Evolutionary conservation across 2,329 filamentous ascomycete species (phyloP), one percentile per base, ranked within the genome.

Genomic region (Alternaria triticimaculans): DNA sequence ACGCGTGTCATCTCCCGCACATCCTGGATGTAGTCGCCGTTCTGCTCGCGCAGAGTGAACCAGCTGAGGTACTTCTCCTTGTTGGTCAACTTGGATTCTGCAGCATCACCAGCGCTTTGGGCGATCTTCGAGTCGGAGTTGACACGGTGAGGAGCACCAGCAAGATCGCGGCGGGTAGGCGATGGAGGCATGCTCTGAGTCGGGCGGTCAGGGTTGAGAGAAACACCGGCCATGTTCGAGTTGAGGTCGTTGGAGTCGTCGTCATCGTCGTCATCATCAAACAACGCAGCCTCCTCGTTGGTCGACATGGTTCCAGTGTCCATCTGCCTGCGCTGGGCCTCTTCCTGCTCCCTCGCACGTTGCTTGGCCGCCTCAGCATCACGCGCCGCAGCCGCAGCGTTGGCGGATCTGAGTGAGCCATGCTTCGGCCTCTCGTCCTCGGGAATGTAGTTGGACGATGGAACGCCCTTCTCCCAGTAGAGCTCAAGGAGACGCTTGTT

Each of bases 391-490:
- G 90, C 91, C 56, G 90, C 88, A 56, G 92, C 91, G 74, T 92
- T 92, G 45, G 88, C 89, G 61, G 91, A 88, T 68, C 93, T 89
- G 72, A 92, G 91, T 11, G 88, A 87, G 60, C 88, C 90, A 55
- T 92, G 90, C 86, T 96, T 96, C 58, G 94, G 94, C 61, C 94
- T 91, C 84, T 99, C 96, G 78, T 99, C 96, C 78, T 99, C 96
- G 3, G 96, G 96, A 56, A 99, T 91, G 73, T 96, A 99, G 3
- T 94, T 92, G 46, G 95, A 97, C 67, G 94, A 98, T 26, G 95
- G 93, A 8, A 98, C 94, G 50, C 96, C 96, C 88, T 98, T 99
- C 89, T 99, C 96, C 96, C 96, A 99, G 86, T 97, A 99, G 15
- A 99, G 87, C 82, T 99, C 96, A 50, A 99, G 87, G 28, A 98